phyloP scores from a whole-genome alignment of 176 grass and related monocot species.

The Sorghum bicolor region Sorghum_bicolor_NCBIv3 NC_012872.2:13301001-13301500 shows the following conservation, averaged over 20 bases:
- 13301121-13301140: background rate
- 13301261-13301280: conserved; percentile 25
- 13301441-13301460: background rate
- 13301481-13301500: background rate
- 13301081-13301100: background rate
- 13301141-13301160: background rate
- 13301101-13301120: background rate
- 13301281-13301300: background rate
- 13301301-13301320: background rate
- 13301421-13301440: too few relatives aligned
- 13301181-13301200: background rate
- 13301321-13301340: too few relatives aligned
- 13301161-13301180: background rate
- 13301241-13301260: conserved; percentile 20
- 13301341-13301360: too few relatives aligned
- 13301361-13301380: background rate
- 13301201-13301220: conserved; percentile 1
- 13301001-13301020: too few relatives aligned
- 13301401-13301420: too few relatives aligned
- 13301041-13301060: too few relatives aligned
- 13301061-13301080: too few relatives aligned
- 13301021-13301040: too few relatives aligned
- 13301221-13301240: conserved; percentile 17
- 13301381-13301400: background rate
- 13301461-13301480: background rate